phyloP scores from a whole-genome alignment of 345 rosid genomes.

The Rhizophora apiculata region DNA sequence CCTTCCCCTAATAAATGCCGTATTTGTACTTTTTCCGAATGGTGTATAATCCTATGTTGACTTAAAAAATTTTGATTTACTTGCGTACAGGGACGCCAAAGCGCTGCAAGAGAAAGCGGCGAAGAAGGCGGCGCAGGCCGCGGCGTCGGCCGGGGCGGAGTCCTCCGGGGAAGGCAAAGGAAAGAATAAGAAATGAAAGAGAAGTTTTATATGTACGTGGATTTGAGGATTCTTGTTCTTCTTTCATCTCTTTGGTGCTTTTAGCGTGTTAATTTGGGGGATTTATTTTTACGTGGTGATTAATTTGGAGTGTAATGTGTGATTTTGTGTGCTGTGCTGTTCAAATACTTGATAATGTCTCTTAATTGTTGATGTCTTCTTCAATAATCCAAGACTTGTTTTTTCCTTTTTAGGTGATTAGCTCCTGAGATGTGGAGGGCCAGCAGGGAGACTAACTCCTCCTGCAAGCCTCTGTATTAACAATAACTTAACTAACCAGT shows the following conservation, averaged over 20 bases:
- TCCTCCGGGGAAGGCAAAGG: constrained; percentile 3
- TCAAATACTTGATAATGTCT: not conserved
- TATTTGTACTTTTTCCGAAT: no score
- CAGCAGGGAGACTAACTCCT: no score
- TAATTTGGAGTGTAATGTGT: constrained; percentile 4
- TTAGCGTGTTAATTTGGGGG: not conserved
- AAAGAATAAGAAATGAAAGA: constrained; percentile 17
- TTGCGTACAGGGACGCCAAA: constrained; percentile 58
- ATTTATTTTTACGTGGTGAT: not conserved
- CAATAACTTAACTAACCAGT: no score
- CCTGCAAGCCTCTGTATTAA: no score
- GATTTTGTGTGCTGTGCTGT: not conserved
- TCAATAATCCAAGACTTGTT: not conserved
- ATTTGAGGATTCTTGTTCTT: not conserved
- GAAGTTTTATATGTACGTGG: no score
- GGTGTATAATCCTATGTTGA: no score
- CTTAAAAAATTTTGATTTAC: not conserved
- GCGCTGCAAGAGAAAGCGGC: constrained; percentile 89
- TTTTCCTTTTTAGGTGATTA: not conserved
- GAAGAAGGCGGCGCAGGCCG: constrained; percentile 74
- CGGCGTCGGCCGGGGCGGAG: constrained; percentile 34
- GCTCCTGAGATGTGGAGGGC: no score
- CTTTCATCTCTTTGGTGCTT: not conserved
- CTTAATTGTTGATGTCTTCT: not conserved
- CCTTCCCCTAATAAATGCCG: no score